Conservation (phyloP, 208 protist genomes). For the Acanthamoeba quina region DNA sequence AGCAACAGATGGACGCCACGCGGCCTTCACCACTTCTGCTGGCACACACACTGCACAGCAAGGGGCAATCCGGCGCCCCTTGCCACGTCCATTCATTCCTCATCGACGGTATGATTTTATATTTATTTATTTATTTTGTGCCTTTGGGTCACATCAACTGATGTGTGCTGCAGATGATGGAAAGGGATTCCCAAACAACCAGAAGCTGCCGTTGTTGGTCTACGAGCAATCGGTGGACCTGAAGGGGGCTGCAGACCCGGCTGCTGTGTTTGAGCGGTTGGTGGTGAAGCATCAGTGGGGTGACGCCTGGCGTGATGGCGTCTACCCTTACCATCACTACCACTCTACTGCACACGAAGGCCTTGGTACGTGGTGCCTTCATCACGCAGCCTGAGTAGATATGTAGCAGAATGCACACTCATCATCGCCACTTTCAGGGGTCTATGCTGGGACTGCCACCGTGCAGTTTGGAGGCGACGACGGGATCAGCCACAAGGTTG, state of each 20-base stretch:
- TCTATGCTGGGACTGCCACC: slow-evolving; percentile 1
- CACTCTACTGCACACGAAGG: slow-evolving; percentile 45
- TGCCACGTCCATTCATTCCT: neutral
- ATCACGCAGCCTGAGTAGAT: neutral
- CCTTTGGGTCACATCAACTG: neutral
- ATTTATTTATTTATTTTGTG: neutral
- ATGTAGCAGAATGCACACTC: neutral
- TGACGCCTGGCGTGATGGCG: slow-evolving; percentile 18
- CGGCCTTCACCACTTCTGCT: neutral
- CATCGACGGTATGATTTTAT: neutral
- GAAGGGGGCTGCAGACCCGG: neutral
- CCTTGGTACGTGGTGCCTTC: neutral
- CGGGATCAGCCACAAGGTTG: slow-evolving; percentile 1
- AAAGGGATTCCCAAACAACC: slow-evolving; percentile 36
- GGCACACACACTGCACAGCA: neutral
- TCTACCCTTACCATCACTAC: slow-evolving; percentile 59
- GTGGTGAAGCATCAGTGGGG: neutral
- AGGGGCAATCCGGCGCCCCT: neutral
- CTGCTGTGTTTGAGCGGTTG: slow-evolving; percentile 1
- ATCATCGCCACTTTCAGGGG: neutral
- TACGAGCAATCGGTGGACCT: neutral
- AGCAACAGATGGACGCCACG: neutral
- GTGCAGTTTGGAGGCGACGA: slow-evolving; percentile 59
- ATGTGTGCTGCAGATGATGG: neutral
- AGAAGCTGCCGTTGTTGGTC: slow-evolving; percentile 17